These are phyloP conservation scores for Aspergillus jensenii DNA, from an alignment of 2,329 filamentous ascomycete species.

Conservation along the genomic window DNA sequence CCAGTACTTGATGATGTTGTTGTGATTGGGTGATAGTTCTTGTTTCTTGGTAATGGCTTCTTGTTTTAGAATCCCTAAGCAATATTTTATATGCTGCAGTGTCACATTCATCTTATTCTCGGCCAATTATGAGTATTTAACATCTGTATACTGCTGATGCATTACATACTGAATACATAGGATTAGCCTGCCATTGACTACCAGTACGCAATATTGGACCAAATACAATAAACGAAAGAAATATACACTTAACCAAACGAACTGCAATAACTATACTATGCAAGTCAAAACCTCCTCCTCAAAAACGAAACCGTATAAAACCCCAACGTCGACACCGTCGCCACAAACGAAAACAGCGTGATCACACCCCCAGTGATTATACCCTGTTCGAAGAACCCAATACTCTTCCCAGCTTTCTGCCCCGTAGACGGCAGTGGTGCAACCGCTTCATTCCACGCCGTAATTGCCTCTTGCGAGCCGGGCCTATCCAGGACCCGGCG, in stretches of 20 bases:
- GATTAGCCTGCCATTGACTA: no score
- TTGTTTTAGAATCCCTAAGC: no score
- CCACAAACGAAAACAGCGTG: conserved; percentile 23
- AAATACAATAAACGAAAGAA: neutral
- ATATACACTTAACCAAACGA: neutral
- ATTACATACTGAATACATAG: no score
- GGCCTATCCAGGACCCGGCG: conserved; percentile 16
- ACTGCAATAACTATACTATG: neutral
- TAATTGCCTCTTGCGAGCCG: conserved; percentile 14
- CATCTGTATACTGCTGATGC: no score
- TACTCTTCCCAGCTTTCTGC: conserved; percentile 25
- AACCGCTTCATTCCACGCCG: conserved; percentile 30
- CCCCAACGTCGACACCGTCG: conserved; percentile 23
- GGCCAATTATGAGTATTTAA: no score
- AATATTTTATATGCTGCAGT: no score
- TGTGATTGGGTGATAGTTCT: no score
- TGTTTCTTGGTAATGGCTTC: no score
- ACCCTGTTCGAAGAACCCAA: conserved; percentile 53
- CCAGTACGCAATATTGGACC: neutral
- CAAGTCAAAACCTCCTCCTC: conserved; percentile 6
- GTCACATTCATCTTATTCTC: no score
- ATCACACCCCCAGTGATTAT: conserved; percentile 37
- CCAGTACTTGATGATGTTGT: no score
- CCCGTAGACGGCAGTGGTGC: conserved; percentile 34
- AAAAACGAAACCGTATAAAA: conserved; percentile 25